phyloP scores from a whole-genome alignment of 371 early-diverging fungal genomes.

The Mucor irregularis region DNA sequence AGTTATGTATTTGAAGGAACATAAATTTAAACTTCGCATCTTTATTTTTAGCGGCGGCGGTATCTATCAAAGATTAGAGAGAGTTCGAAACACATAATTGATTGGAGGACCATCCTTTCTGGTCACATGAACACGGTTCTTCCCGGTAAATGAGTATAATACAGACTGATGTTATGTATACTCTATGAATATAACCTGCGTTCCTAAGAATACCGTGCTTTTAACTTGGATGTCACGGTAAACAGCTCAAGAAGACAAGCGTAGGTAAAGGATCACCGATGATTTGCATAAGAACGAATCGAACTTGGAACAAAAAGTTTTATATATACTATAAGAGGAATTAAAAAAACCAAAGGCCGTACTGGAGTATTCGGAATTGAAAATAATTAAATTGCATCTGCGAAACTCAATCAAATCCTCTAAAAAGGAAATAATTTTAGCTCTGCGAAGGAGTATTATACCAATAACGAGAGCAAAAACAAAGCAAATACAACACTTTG shows the following conservation, averaged over 20 bases:
- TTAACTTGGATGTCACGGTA: not conserved
- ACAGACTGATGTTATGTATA: not conserved
- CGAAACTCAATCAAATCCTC: no score
- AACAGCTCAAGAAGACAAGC: not conserved
- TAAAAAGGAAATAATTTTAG: no score
- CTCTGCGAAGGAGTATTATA: no score
- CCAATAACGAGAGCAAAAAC: no score
- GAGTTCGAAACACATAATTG: not conserved
- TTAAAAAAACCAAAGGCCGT: not conserved
- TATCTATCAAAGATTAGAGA: not conserved
- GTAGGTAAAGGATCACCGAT: not conserved
- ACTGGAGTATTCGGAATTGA: not conserved
- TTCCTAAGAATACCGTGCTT: not conserved
- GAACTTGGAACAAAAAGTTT: not conserved
- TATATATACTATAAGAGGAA: constrained; percentile 1
- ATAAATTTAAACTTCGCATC: no score
- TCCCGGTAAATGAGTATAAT: constrained; percentile 6
- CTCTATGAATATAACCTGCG: no score
- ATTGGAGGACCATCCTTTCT: not conserved
- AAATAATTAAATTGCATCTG: not conserved
- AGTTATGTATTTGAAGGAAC: no score
- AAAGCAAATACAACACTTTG: no score
- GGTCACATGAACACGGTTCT: constrained; percentile 20
- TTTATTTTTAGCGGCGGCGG: no score
- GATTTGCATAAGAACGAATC: not conserved